Evolutionary conservation across 306 rosid species (phyloP).

Genomic region (Nissolia schottii): DNA sequence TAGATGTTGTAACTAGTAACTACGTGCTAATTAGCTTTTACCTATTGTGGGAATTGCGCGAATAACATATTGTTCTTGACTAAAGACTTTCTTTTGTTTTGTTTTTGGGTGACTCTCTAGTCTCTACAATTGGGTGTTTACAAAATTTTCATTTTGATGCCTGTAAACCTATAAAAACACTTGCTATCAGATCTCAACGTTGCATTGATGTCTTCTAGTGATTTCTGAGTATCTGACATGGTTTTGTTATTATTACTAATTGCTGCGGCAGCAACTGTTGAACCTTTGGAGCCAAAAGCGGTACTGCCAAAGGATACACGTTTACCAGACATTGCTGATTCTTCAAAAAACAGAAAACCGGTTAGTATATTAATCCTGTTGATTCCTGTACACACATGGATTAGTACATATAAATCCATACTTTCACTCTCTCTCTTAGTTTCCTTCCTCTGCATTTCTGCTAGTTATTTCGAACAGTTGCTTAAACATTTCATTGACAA

Average conservation of each 20-base stretch:
- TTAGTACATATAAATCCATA: background rate
- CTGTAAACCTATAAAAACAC: background rate
- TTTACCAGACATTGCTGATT: constrained; percentile 36
- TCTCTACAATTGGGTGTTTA: background rate
- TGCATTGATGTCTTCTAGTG: constrained; percentile 6
- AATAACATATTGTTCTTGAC: constrained; percentile 10
- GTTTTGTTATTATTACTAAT: constrained; percentile 20
- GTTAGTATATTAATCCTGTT: constrained; percentile 43
- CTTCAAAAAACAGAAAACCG: constrained; percentile 57
- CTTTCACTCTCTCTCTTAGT: background rate
- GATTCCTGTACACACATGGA: background rate
- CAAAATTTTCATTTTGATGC: background rate
- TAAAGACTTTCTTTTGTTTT: background rate
- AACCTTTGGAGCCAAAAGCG: constrained; percentile 37
- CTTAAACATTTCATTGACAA: background rate
- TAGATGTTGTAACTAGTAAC: background rate
- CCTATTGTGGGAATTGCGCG: background rate
- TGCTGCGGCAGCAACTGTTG: constrained; percentile 46
- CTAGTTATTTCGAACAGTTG: background rate
- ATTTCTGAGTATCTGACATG: constrained; percentile 21
- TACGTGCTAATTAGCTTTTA: background rate
- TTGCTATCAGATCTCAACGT: background rate
- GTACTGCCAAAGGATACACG: constrained; percentile 37
- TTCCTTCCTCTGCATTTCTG: background rate
- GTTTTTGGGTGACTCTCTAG: background rate